Evolutionary conservation across 73 alveolate species (phyloP), one percentile per base, ranked within the genome.

Genomic region (Paramecium sexaurelia): DNA sequence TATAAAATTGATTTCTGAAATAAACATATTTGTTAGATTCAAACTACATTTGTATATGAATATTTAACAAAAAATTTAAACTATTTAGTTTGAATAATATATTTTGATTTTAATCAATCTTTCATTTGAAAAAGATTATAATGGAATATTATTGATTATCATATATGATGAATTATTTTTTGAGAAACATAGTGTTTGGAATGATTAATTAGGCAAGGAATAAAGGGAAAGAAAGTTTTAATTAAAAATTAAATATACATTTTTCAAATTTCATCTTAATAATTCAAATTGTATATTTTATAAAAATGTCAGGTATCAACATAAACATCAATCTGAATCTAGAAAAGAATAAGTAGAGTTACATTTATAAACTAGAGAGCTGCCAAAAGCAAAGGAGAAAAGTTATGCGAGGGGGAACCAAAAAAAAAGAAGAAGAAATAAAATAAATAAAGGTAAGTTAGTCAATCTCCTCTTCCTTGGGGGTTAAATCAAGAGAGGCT

Each of bases 401-500:
- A 51, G 17, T 20, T 17, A 15, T 51, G 33, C 17, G 67, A 51
- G 15, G 67, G 47, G 1, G 43, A 61, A 11, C 47, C 55, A 35
- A 33, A 33, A 1, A 71, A 35, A 13, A 35, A 35, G 86, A 32
- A 35, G 15, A 71, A 71, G 56, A 37, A 40, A 9, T 15, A 33
- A 71, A 37, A 22, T 8, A 51, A 51, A 51, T 51, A 9, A 51
- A 51, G 17, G 17, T 51, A 51, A 51, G 22, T 8, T 3, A 51
- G 17, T 17, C 7, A 51, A 51, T 71, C 86, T 3, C 56, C 56
- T 3, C 56, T 78, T 37, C 90, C 90, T 37, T 78, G 90, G 90
- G 90, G 90, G 41, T 45, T 78, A 75, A 78, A 78, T 78, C 7
- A 78, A 78, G 90, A 78, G 22, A 39, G 90, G 41, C 55, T 78